A percentile compares a stretch with the other conserved stretches of the same genome.
Evolutionary conservation across 176 grass and related monocot genomes (phyloP).

Genomic region (Ensete glaucum): DNA sequence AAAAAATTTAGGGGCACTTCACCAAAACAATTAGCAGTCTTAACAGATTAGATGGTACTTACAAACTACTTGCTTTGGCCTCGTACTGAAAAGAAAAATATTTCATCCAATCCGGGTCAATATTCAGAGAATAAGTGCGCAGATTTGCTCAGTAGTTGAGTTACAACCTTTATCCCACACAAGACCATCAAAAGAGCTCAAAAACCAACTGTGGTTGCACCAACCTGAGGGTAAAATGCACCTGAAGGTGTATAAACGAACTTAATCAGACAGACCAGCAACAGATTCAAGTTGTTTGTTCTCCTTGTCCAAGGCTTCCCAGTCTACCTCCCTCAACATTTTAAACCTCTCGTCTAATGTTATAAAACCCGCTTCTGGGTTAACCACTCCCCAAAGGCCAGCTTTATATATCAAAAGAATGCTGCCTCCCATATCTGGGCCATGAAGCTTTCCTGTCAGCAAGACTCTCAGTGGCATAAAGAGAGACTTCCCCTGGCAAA

Average conservation of each 20-base stretch:
- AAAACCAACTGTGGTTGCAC: background rate
- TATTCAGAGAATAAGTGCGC: too few relatives aligned
- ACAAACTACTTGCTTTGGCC: too few relatives aligned
- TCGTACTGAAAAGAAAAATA: too few relatives aligned
- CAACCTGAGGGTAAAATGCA: background rate
- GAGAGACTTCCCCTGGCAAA: slow-evolving; percentile 57
- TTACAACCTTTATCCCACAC: too few relatives aligned
- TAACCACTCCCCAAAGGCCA: slow-evolving; percentile 40
- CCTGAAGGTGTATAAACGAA: background rate
- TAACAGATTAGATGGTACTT: too few relatives aligned
- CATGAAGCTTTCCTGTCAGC: slow-evolving; percentile 82
- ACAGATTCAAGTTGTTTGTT: background rate
- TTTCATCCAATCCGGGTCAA: too few relatives aligned
- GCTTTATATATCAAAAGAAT: slow-evolving; percentile 79
- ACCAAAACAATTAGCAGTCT: too few relatives aligned
- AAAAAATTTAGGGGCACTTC: too few relatives aligned
- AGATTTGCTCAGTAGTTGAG: too few relatives aligned
- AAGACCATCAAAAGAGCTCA: background rate
- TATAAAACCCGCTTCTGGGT: slow-evolving; percentile 44
- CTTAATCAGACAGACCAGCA: background rate
- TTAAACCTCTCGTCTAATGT: slow-evolving; percentile 61
- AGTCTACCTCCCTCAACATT: slow-evolving; percentile 56
- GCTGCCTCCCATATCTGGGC: slow-evolving; percentile 64
- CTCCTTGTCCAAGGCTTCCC: slow-evolving; percentile 52
- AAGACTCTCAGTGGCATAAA: slow-evolving; percentile 79